Evolutionary conservation across 148 eudicot species (phyloP), one percentile per base, ranked within the genome.

Genomic region (Amaranthus hypochondriacus): DNA sequence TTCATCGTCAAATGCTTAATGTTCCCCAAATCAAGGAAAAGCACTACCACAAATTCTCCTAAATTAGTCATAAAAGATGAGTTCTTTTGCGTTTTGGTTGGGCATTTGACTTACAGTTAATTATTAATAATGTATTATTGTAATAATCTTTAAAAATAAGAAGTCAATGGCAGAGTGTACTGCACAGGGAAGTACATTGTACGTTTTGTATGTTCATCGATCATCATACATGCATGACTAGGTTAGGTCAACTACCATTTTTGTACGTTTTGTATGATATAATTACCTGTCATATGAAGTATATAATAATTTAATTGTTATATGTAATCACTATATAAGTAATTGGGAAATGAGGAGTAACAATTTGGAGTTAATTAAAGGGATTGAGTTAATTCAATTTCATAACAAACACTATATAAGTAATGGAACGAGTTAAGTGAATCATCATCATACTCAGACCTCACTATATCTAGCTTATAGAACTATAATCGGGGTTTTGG

Each of bases 101-200:
- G 58, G 49, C 13, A 53, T 73, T 73, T 72, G 68, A 73, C 53
- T 63, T 52, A 2, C 9, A 4, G 13, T 44, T 51, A 44, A 53
- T 44, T 28, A 60, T 18, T 3, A 50, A 76, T 76, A 67, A 76
- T 76, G 73, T 51, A 51, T 59, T 50, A 12, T 43, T 39, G 65
- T 14, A 5, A 1, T 5, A 21, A 2, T 75, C 50, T 51, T 28
- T 56, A 48, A 75, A 66, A 47, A 48, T 7, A 57, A 3, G 6
- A 75, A 75, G 78, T 75, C 78, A 68, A 75, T 49, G 78, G 44
- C 18, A 56, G 13, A 57, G 5, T 9, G 9, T 9, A 56, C 13
- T 6, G 0, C 8, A 43, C 12, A 43, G 39, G 7, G 12, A 14
- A 73, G 75, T 68, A 21, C 49, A 49, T 12, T 58, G n/a, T 68